Percentiles rank a stretch among this genome's conserved stretches.
Evolutionary conservation across 768 basidiomycete genomes (phyloP).

Genomic region (Kwoniella shandongensis): DNA sequence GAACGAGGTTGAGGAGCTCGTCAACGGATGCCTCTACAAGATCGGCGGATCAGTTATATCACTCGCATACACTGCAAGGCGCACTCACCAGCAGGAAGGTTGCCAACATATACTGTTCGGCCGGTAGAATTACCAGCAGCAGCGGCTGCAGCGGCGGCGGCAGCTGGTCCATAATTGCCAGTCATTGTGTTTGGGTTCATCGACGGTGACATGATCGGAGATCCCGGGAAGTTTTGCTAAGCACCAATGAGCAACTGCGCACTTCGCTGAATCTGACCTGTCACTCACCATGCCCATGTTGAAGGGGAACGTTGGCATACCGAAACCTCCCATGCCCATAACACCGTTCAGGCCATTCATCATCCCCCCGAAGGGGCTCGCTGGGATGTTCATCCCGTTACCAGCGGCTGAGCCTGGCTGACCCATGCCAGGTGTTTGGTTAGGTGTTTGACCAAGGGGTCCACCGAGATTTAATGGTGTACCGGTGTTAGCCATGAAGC

Average conservation of each 20-base stretch:
- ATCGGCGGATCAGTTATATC: constrained; percentile 4
- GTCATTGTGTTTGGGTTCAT: constrained; percentile 59
- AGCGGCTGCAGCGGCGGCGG: constrained; percentile 73
- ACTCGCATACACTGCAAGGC: too few species aligned
- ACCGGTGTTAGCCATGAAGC: constrained; percentile 7
- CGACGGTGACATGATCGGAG: constrained; percentile 35
- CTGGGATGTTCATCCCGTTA: constrained; percentile 15
- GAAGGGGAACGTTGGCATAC: constrained; percentile 34
- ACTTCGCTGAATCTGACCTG: not conserved
- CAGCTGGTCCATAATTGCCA: constrained; percentile 70
- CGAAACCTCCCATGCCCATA: constrained; percentile 34
- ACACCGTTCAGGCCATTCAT: constrained; percentile 30
- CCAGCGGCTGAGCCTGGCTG: constrained; percentile 22
- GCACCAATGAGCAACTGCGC: not conserved
- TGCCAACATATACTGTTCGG: constrained; percentile 95
- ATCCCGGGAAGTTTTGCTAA: constrained; percentile 19
- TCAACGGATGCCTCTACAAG: constrained; percentile 82
- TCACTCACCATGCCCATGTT: constrained; percentile 31
- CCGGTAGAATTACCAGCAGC: constrained; percentile 61
- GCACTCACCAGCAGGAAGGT: constrained; percentile 68
- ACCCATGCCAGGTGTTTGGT: constrained; percentile 23
- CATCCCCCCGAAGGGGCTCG: constrained; percentile 19
- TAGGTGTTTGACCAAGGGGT: constrained; percentile 15
- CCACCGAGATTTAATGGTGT: constrained; percentile 24
- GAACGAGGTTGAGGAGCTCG: constrained; percentile 94